phyloP scores from a whole-genome alignment of 164 flowering plant genomes.

The Kalanchoe fedtschenkoi region DNA sequence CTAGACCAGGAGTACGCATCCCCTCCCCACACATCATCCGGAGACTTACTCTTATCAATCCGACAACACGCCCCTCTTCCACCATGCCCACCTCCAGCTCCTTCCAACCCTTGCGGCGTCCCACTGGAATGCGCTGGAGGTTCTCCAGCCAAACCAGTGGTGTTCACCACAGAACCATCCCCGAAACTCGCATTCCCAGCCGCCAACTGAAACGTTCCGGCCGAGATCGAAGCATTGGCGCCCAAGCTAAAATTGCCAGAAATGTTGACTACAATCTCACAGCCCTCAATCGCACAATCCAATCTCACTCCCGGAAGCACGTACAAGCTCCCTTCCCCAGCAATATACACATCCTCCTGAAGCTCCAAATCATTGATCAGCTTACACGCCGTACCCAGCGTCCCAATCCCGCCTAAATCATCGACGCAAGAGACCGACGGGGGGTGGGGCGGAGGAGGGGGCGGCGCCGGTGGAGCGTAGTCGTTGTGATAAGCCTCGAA shows the following conservation, averaged over 20 bases:
- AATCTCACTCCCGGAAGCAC: conserved; percentile 30
- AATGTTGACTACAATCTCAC: conserved; percentile 25
- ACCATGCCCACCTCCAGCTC: conserved; percentile 45
- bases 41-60: conserved; percentile 28
- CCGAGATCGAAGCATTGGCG: conserved; percentile 16
- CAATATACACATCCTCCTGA: conserved; percentile 31
- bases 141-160: conserved; percentile 29
- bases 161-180: conserved; percentile 26
- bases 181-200: conserved; percentile 22
- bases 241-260: conserved; percentile 32
- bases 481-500: conserved; percentile 29
- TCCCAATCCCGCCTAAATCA: conserved; percentile 41
- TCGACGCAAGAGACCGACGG: conserved; percentile 39
- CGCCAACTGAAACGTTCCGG: conserved; percentile 23
- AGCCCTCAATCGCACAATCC: conserved; percentile 21
- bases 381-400: conserved; percentile 35
- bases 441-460: conserved; percentile 42
- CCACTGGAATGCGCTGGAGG: conserved; percentile 45
- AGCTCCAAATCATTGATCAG: conserved; percentile 29
- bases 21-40: conserved; percentile 48
- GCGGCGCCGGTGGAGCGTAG: conserved; percentile 47
- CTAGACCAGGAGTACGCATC: conserved; percentile 50
- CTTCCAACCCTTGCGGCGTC: conserved; percentile 32
- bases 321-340: conserved; percentile 34
- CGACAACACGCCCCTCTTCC: conserved; percentile 41